A percentile compares a stretch with the other conserved stretches of the same genome.
Conservation (phyloP, 2,329 filamentous ascomycete genomes). For the Metarhizium guizhouense region DNA sequence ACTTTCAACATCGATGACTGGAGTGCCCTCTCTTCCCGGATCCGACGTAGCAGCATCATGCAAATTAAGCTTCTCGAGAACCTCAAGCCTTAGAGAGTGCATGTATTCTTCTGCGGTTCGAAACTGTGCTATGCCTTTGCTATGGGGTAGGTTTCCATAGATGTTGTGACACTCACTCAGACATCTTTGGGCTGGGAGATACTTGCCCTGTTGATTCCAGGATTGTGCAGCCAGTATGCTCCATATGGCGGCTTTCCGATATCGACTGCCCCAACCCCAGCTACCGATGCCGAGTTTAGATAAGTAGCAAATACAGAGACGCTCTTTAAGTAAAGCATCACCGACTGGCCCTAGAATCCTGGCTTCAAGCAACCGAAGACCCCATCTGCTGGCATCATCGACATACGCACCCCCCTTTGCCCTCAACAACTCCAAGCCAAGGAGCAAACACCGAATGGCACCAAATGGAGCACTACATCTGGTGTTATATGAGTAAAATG, state of each 20-base stretch:
- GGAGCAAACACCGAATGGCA: slow-evolving; percentile 65
- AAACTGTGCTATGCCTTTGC: slow-evolving; percentile 44
- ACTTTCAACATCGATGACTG: slow-evolving; percentile 29
- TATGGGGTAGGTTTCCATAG: slow-evolving; percentile 41
- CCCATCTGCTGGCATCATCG: slow-evolving; percentile 85
- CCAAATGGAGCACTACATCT: slow-evolving; percentile 73
- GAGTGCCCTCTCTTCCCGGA: slow-evolving; percentile 25
- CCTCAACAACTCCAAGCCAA: slow-evolving; percentile 75
- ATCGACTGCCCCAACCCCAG: slow-evolving; percentile 60
- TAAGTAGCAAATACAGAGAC: slow-evolving; percentile 75
- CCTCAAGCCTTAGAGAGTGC: slow-evolving; percentile 37
- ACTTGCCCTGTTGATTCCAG: slow-evolving; percentile 72
- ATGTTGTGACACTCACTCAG: slow-evolving; percentile 58
- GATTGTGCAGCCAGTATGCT: slow-evolving; percentile 72
- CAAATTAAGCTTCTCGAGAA: slow-evolving; percentile 37
- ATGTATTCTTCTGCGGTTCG: slow-evolving; percentile 42
- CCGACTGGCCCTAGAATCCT: slow-evolving; percentile 66
- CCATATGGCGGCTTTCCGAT: slow-evolving; percentile 85
- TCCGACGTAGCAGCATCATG: slow-evolving; percentile 18
- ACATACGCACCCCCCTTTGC: slow-evolving; percentile 70
- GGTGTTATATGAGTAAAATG: slow-evolving; percentile 86
- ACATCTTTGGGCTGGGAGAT: slow-evolving; percentile 68
- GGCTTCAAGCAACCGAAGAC: slow-evolving; percentile 68
- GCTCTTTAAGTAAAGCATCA: slow-evolving; percentile 76
- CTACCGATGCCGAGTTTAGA: slow-evolving; percentile 60